Evolutionary conservation across 148 eudicot species (phyloP), one percentile per base, ranked within the genome.

Genomic region (Camellia sinensis): DNA sequence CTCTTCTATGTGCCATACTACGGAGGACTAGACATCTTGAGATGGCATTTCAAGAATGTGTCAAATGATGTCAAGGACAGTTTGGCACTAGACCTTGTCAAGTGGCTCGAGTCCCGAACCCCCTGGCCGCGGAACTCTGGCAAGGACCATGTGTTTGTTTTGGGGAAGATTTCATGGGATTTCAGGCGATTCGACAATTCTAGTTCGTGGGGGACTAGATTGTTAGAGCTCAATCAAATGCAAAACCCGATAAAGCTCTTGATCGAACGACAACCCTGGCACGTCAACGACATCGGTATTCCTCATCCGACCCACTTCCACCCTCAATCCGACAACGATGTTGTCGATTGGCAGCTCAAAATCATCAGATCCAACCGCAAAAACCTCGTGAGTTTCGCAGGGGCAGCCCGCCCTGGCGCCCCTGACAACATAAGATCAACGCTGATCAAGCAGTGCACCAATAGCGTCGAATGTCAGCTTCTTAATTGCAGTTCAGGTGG

Each of bases 241-340:
- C 89, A 90, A 22, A 91, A 90, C 81, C 90, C 94, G 4, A 75
- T 91, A 0, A 94, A 92, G 82, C 94, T 94, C 76, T 71, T 94
- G 52, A 91, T 94, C 13, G 98, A 94, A 73, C 84, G 93, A 29
- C 88, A 90, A 17, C 97, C 95, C 0, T 94, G 98, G 98, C 87
- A 90, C 11, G 37, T 57, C 14, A 94, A 91, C 56, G 95, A 94
- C 73, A 86, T 92, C 0, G 95, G 91, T 0, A 84, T 94, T 4
- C 98, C 98, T 14, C 92, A 94, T 67, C 98, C 97, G 1, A 92
- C 98, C 21, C 74, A 85, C 77, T 94, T 94, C 86, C 95, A 94
- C 79, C 98, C 97, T 0, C 85, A 46, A 2, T 80, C 92, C 50
- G 98, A 94, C 21, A 78, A 87, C 1, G 92, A 90, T 5, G 84